Conservation (phyloP, 2,329 filamentous ascomycete species). For the Diaporthe vaccinii region DNA sequence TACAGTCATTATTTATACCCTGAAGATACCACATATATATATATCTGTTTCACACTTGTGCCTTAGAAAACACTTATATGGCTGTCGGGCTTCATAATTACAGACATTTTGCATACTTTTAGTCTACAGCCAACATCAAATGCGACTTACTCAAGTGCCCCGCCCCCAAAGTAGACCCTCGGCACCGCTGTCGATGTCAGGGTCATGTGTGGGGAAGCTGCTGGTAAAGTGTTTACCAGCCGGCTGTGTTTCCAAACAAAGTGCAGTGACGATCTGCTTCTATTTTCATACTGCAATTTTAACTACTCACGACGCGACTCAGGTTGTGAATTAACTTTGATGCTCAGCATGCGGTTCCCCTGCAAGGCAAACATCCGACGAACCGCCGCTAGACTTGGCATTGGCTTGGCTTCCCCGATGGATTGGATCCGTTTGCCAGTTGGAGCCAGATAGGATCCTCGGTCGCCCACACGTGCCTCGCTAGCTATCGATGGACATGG, state of each 20-base stretch:
- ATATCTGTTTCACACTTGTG: not conserved
- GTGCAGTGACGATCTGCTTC: not conserved
- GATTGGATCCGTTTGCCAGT: conserved; percentile 8
- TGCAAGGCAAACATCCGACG: conserved; percentile 20
- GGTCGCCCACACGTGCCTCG: conserved; percentile 24
- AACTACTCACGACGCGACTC: not conserved
- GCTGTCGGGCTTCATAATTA: too few relatives aligned
- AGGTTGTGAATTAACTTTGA: conserved; percentile 1
- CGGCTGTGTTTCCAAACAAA: not conserved
- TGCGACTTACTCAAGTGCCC: not conserved
- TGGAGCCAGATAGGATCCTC: conserved; percentile 14
- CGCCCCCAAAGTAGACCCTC: too few relatives aligned
- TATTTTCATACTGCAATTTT: conserved; percentile 11
- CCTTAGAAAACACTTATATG: not conserved
- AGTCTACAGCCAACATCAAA: not conserved
- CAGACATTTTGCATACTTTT: too few relatives aligned
- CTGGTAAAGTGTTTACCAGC: not conserved
- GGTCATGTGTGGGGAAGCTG: not conserved
- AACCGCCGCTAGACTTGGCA: conserved; percentile 22
- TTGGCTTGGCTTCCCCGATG: conserved; percentile 23
- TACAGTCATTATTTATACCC: conserved; percentile 27
- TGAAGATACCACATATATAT: conserved; percentile 27
- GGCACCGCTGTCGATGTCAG: not conserved
- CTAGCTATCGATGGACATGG: conserved; percentile 13
- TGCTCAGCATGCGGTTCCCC: not conserved